Percentiles rank a stretch among this genome's conserved stretches.
These are phyloP conservation scores for Bromus sterilis DNA, from an alignment of 176 grass and related monocot genomes.

Conservation along the genomic window DNA sequence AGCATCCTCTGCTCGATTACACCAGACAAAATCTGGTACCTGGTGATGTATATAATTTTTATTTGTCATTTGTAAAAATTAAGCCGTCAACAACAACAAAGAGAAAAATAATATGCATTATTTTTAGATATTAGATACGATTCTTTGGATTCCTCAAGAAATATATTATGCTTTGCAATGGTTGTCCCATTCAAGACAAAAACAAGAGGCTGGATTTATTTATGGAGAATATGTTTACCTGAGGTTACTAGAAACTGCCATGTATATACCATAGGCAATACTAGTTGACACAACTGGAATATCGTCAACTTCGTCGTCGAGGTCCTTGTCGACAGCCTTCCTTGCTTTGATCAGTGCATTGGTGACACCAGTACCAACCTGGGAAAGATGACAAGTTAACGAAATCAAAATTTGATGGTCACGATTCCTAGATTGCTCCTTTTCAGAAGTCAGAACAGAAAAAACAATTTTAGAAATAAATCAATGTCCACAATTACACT, in stretches of 20 bases:
- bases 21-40: constrained; percentile 76
- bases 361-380: constrained; percentile 66
- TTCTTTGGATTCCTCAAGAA: neutral
- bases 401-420: neutral
- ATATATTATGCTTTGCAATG: neutral
- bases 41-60: constrained; percentile 9
- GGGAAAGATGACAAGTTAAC: constrained; percentile 4
- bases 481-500: neutral
- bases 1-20: constrained; percentile 82
- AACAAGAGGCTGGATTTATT: neutral
- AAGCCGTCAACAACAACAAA: neutral
- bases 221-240: constrained; percentile 37
- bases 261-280: constrained; percentile 73
- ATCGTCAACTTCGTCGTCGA: constrained; percentile 40
- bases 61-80: neutral
- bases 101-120: no score
- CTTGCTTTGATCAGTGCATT: constrained; percentile 57
- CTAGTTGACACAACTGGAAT: constrained; percentile 62
- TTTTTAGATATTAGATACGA: neutral
- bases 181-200: neutral
- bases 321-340: constrained; percentile 50
- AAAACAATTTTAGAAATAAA: neutral
- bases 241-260: constrained; percentile 83
- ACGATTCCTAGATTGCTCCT: neutral
- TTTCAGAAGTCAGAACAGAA: neutral